Percentiles rank a stretch among this genome's conserved stretches.
Evolutionary conservation across 768 basidiomycete genomes (phyloP).

Genomic region (Rhodotorula babjevae): DNA sequence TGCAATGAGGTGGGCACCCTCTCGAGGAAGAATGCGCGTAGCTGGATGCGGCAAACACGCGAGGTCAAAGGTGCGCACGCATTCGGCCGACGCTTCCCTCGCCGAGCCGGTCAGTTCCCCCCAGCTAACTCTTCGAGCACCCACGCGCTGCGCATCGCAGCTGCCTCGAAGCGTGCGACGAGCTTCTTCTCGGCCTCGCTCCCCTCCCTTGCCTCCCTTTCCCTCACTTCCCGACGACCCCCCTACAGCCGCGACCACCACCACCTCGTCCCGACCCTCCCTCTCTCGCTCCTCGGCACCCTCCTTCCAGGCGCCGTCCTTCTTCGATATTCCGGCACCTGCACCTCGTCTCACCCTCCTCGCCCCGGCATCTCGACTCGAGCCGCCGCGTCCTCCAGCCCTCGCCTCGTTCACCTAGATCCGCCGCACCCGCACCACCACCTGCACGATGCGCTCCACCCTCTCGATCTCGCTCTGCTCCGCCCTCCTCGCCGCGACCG

Average conservation of each 20-base stretch:
- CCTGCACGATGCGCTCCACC: not conserved
- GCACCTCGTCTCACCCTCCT: not conserved
- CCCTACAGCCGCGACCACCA: not conserved
- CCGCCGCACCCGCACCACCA: not conserved
- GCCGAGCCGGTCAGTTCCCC: not conserved
- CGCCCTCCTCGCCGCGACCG: not conserved
- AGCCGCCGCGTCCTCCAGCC: not conserved
- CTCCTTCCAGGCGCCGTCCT: not conserved
- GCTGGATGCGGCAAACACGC: not conserved
- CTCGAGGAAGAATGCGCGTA: not conserved
- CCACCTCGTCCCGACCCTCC: not conserved
- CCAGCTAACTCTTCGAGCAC: not conserved
- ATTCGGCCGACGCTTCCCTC: not conserved
- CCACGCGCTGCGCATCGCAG: not conserved
- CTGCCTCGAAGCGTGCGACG: not conserved
- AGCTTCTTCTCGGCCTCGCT: not conserved
- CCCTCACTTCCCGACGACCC: not conserved
- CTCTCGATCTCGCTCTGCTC: not conserved
- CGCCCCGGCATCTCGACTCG: no score
- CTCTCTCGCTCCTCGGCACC: not conserved
- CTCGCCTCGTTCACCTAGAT: not conserved
- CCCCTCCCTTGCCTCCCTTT: slow-evolving; percentile 4
- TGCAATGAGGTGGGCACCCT: not conserved
- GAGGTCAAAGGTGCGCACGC: no score
- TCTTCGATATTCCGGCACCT: not conserved